phyloP scores from a whole-genome alignment of 1,284 basidiomycete species.

The Ceratobasidium sp. region DNA sequence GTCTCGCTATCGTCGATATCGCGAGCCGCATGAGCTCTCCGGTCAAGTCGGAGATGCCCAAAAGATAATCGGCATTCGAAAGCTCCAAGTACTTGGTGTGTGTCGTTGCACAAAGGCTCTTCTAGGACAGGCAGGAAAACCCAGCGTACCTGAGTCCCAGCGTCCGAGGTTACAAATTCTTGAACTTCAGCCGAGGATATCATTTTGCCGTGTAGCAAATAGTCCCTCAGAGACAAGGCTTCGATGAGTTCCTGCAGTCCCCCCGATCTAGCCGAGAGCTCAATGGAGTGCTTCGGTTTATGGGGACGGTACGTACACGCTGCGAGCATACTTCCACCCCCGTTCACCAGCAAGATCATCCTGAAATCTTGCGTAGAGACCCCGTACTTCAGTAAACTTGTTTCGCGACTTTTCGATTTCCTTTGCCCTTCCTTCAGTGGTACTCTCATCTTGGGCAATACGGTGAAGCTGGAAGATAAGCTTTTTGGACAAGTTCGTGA shows the following conservation, averaged over 20 bases:
- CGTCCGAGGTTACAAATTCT: slow-evolving; percentile 65
- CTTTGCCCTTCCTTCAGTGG: slow-evolving; percentile 52
- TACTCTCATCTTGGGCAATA: slow-evolving; percentile 64
- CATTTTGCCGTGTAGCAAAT: slow-evolving; percentile 77
- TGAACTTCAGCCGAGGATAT: slow-evolving; percentile 80
- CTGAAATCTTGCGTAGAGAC: slow-evolving; percentile 70
- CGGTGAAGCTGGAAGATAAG: slow-evolving; percentile 94
- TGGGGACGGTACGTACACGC: slow-evolving; percentile 67
- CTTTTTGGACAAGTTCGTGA: slow-evolving; percentile 94
- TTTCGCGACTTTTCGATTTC: slow-evolving; percentile 59
- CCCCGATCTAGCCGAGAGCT: slow-evolving; percentile 51
- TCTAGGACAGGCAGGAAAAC: background rate
- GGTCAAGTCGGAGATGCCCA: slow-evolving; percentile 93
- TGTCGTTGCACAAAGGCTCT: slow-evolving; percentile 1
- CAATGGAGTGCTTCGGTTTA: background rate
- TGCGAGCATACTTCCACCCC: slow-evolving; percentile 84
- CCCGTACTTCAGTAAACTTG: slow-evolving; percentile 78
- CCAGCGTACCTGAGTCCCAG: slow-evolving; percentile 67
- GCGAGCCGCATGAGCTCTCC: slow-evolving; percentile 98
- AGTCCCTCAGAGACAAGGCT: slow-evolving; percentile 89
- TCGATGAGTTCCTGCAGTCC: slow-evolving; percentile 94
- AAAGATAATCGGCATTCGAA: slow-evolving; percentile 83
- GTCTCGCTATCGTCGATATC: slow-evolving; percentile 75
- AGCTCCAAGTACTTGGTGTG: slow-evolving; percentile 70
- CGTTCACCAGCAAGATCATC: slow-evolving; percentile 73